phyloP scores from a whole-genome alignment of 2,329 filamentous ascomycete genomes.

The Lecanicillium sp. region DNA sequence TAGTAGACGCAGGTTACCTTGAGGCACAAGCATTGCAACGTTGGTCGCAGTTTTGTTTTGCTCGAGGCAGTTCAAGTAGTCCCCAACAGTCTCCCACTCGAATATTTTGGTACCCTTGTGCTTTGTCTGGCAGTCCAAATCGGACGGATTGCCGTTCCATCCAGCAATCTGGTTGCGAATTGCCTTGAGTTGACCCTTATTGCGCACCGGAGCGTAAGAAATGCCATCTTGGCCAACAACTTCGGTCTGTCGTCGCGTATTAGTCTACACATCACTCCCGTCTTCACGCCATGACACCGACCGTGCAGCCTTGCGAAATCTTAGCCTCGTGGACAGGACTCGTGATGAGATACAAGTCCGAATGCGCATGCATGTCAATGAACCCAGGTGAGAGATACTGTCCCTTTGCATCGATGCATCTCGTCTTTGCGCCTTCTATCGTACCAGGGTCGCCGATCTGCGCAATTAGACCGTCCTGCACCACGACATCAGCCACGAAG shows the following conservation, averaged over 20 bases:
- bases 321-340: conserved; percentile 21
- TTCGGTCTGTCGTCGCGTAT: conserved; percentile 16
- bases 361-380: conserved; percentile 24
- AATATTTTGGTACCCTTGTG: conserved; percentile 17
- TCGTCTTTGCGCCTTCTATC: conserved; percentile 12
- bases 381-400: conserved; percentile 20
- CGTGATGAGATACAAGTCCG: conserved; percentile 21
- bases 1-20: conserved; percentile 20
- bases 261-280: background rate
- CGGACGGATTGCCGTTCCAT: conserved; percentile 22
- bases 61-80: conserved; percentile 21
- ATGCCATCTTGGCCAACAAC: conserved; percentile 22
- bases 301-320: conserved; percentile 22
- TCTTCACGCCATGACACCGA: conserved; percentile 10
- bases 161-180: conserved; percentile 21
- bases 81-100: conserved; percentile 20
- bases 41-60: conserved; percentile 20
- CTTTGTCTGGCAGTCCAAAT: conserved; percentile 18
- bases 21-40: conserved; percentile 21
- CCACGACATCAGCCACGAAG: conserved; percentile 20
- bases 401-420: conserved; percentile 18
- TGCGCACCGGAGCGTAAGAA: conserved; percentile 20
- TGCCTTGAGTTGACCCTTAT: conserved; percentile 15
- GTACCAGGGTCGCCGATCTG: conserved; percentile 17
- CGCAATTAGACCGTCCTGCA: conserved; percentile 18